Base-by-base conservation (phyloP, 2,329 filamentous ascomycete genomes). In the Trichophyton equinum region DNA sequence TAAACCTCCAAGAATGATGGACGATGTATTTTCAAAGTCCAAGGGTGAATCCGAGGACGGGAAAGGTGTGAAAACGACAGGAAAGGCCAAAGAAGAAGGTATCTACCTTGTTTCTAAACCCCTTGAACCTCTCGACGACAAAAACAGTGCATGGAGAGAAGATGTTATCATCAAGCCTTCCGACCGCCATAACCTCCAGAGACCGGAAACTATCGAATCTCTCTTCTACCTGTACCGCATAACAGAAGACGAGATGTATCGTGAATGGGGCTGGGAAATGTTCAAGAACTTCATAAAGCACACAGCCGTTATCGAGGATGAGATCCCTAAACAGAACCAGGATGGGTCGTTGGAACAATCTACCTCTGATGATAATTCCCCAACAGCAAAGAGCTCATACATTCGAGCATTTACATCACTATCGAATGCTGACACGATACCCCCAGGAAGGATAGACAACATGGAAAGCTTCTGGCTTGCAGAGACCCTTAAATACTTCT, bases 391-490 rank as follows among this genome's bases (percentile, higher is more conserved):
- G 25, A 46, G n/a, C 33, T 65, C 66, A 38, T 69, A 69, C 25
- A 71, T 76, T 44, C 68, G 71, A 47, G 91, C 91, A 0, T 97
- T 95, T 71, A 90, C 89, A 0, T 91, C 87, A 65, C 78, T 97
- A 63, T 80, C 80, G 18, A 84, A 95, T 70, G 91, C 91, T 27
- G 85, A 86, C 65, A 74, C 75, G 4, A 75, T 94, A 8, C 91
- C 91, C 20, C 84, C 90, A 0, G 73, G 78, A 13, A 77, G 79
- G 53, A 81, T 84, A 63, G 92, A 99, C 74, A 97, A 97, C 68
- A 96, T 99, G 92, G 94, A 99, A 77, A 95, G 90, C 71, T 97
- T 97, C 76, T 99, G 94, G 94, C 82, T 99, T 79, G 91, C 94
- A 55, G 94, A 99, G 77, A 99, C 94, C 22, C 79, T 99, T 51